Evolutionary conservation across 2,329 filamentous ascomycete genomes (phyloP).

Genomic region (Pochonia chlamydosporia): DNA sequence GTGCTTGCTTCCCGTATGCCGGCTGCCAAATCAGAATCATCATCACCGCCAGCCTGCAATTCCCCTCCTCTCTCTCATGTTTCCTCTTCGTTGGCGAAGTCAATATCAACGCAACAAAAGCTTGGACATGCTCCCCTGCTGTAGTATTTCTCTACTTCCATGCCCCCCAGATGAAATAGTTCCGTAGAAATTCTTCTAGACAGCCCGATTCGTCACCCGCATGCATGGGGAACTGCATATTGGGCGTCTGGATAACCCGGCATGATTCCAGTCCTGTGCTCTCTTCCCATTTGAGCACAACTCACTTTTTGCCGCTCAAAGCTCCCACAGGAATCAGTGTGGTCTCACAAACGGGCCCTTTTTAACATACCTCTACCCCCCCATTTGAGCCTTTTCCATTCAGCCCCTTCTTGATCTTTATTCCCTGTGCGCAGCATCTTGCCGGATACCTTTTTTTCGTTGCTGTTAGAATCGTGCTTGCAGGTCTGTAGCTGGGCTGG

Average conservation of each 20-base stretch:
- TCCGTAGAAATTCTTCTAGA: too few relatives aligned
- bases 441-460: too few relatives aligned
- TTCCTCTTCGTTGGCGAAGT: too few relatives aligned
- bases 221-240: too few relatives aligned
- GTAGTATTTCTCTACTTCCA: too few relatives aligned
- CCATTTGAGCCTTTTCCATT: not conserved
- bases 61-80: too few relatives aligned
- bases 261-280: not conserved
- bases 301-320: not conserved
- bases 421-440: not conserved
- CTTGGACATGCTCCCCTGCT: too few relatives aligned
- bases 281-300: not conserved
- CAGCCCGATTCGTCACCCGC: too few relatives aligned
- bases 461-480: not conserved
- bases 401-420: not conserved
- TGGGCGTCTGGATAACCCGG: not conserved
- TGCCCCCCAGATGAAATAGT: too few relatives aligned
- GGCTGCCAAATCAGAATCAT: not conserved
- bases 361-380: not conserved
- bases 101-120: too few relatives aligned
- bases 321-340: not conserved
- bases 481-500: constrained; percentile 4
- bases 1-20: not conserved
- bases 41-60: not conserved
- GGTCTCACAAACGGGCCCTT: not conserved